Conservation (phyloP, 2,329 filamentous ascomycete genomes). For the Sarocladium strictum region DNA sequence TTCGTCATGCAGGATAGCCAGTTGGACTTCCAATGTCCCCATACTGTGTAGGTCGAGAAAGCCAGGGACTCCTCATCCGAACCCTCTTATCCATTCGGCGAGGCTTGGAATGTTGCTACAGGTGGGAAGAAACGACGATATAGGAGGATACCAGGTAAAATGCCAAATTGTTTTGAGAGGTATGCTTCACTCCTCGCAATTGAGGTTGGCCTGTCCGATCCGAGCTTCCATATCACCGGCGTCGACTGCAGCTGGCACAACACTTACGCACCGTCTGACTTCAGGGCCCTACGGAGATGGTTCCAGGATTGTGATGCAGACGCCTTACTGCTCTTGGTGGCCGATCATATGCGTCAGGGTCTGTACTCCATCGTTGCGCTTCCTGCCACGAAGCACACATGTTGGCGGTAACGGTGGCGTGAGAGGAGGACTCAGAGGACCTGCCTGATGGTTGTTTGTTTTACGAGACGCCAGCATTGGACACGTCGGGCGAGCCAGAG, state of each 20-base stretch:
- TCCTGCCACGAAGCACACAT: constrained; percentile 11
- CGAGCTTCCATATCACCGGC: constrained; percentile 4
- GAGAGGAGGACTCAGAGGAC: constrained; percentile 10
- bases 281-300: constrained; percentile 9
- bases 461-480: not conserved
- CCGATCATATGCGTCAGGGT: constrained; percentile 10
- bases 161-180: no score
- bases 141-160: no score
- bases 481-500: not conserved
- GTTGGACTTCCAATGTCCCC: no score
- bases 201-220: not conserved
- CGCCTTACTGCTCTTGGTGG: constrained; percentile 6
- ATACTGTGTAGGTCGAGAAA: no score
- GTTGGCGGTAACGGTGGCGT: constrained; percentile 8
- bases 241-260: constrained; percentile 12
- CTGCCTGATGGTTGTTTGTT: constrained; percentile 9
- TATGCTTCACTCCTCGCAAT: no score
- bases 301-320: constrained; percentile 5
- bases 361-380: constrained; percentile 11
- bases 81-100: no score
- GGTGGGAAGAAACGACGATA: no score
- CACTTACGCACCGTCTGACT: constrained; percentile 9
- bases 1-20: no score
- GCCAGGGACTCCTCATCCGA: no score
- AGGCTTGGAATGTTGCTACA: no score